Evolutionary conservation across 257 asterid species (phyloP).

Genomic region (Rhazya stricta): DNA sequence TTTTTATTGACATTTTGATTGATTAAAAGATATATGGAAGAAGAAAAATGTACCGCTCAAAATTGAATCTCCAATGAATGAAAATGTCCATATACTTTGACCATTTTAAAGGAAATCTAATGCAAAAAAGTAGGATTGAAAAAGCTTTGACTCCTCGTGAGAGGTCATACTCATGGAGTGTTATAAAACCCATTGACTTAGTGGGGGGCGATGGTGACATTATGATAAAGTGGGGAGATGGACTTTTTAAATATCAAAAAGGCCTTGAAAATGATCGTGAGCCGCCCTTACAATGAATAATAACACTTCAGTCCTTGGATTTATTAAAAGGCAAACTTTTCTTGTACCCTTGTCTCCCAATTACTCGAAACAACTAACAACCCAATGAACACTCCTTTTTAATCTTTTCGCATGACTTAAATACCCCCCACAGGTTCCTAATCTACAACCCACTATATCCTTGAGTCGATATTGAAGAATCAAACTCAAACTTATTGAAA

Average conservation of each 20-base stretch:
- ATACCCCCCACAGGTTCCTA: conserved; percentile 19
- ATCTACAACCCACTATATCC: no score
- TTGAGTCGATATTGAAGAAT: no score
- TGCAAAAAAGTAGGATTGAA: conserved; percentile 9
- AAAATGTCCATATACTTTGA: neutral
- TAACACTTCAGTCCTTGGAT: conserved; percentile 10
- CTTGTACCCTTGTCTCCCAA: conserved; percentile 47
- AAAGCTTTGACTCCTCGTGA: conserved; percentile 24
- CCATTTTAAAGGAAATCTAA: neutral
- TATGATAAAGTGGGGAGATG: conserved; percentile 23
- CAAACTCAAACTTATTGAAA: no score
- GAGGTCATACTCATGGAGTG: conserved; percentile 32
- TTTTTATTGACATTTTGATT: no score
- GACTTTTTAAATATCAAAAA: conserved; percentile 21
- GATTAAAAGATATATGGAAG: no score
- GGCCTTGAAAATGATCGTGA: conserved; percentile 50
- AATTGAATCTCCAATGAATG: neutral
- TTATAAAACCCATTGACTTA: conserved; percentile 53
- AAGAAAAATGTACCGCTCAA: neutral
- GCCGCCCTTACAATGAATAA: conserved; percentile 35
- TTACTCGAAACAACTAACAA: conserved; percentile 31
- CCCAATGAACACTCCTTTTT: conserved; percentile 43
- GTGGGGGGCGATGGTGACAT: conserved; percentile 34
- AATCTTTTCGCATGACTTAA: no score
- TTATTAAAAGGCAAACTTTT: conserved; percentile 10